Base-by-base conservation (phyloP, 176 grass and related monocot genomes). In the Zoysia japonica region DNA sequence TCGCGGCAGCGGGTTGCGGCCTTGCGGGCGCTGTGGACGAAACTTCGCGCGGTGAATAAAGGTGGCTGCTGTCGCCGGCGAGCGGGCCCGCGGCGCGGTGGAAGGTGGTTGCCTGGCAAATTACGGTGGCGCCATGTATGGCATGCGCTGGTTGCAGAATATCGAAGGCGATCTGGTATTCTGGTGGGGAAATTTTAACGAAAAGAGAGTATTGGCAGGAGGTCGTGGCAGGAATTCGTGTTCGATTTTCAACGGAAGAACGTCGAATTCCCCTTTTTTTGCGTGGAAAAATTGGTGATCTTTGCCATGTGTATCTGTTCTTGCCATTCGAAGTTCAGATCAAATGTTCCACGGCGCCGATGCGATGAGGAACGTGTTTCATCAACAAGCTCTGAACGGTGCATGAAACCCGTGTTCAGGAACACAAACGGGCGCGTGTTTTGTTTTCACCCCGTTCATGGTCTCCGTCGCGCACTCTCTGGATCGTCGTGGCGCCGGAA, bases 31-130 rank as follows among this genome's bases (percentile, higher is more conserved):
- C 15, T 55, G 28, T 28, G 46, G 69, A 78, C 36, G 51, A 78
- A 65, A 56, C 37, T 72, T 83, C 63, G 54, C 52, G 39, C 20
- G 75, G 62, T 73, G 61, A 54, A 47, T 67, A 14, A 37, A 73
- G 61, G 75, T 13, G 3, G 59, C 15, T 5, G 39, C 20, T 15
- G 15, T n/a, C 5, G 0, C 75, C 67, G 86, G 60, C 52, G n/a
- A 13, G 39, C 2, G 80, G 86, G 61, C 3, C 75, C 38, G 11
- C 0, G 2, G 17, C 3, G 39, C 16, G 3, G 14, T 45, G 52
- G 57, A n/a, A 6, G 20, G 41, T 5, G 37, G 11, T 17, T 7
- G 55, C 11, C 13, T 1, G 17, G 75, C 28, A n/a, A 40, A 40
- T n/a, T 40, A 40, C 44, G 1, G 57, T 2, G 44, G 59, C 19